phyloP scores from a whole-genome alignment of 805 yeast species.

The Diddensiella transvaalensis region DNA sequence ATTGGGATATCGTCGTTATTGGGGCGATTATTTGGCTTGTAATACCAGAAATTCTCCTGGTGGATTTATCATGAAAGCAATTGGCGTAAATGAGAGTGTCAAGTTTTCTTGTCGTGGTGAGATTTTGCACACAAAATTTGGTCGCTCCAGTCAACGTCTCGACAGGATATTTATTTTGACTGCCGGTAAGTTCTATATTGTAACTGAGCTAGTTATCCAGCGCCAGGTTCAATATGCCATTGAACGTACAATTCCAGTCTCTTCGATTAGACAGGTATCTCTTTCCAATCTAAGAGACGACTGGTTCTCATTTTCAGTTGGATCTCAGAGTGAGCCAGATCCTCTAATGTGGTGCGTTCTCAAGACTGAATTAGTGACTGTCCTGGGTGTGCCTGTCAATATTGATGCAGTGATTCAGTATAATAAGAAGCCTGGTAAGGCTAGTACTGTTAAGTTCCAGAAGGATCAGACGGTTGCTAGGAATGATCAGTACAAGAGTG shows the following conservation, averaged over 20 bases:
- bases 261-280: slow-evolving; percentile 57
- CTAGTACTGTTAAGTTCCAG: slow-evolving; percentile 68
- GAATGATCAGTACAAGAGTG: slow-evolving; percentile 81
- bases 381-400: slow-evolving; percentile 57
- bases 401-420: slow-evolving; percentile 74
- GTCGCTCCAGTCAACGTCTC: slow-evolving; percentile 80
- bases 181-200: slow-evolving; percentile 54
- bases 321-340: slow-evolving; percentile 60
- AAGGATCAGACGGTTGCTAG: slow-evolving; percentile 52
- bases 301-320: slow-evolving; percentile 75
- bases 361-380: slow-evolving; percentile 85
- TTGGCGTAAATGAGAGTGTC: slow-evolving; percentile 65
- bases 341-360: slow-evolving; percentile 73
- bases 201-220: slow-evolving; percentile 70
- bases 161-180: slow-evolving; percentile 74
- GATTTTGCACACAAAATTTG: slow-evolving; percentile 77
- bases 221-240: slow-evolving; percentile 53
- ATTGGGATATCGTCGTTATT: slow-evolving; percentile 79
- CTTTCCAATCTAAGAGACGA: slow-evolving; percentile 81
- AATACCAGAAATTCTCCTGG: slow-evolving; percentile 77
- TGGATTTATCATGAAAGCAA: slow-evolving; percentile 62
- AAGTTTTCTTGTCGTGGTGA: slow-evolving; percentile 81
- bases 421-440: slow-evolving; percentile 84
- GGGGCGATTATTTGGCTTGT: slow-evolving; percentile 93
- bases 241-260: slow-evolving; percentile 62